Conservation (phyloP, 495 filamentous ascomycete genomes). For the Aspergillus diversus region DNA sequence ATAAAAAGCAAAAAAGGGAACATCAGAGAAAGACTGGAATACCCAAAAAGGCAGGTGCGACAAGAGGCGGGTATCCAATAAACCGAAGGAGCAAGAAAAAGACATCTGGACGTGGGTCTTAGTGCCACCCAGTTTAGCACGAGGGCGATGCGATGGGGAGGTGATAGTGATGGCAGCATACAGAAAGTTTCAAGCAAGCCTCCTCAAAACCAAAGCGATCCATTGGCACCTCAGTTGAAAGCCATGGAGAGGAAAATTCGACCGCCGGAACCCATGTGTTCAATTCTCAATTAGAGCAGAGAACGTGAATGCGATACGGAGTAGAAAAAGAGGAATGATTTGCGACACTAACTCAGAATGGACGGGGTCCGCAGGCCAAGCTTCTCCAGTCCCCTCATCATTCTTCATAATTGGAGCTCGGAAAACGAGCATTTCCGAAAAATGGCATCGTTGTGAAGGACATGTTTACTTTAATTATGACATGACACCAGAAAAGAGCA, state of each 20-base stretch:
- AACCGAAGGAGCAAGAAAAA: not conserved
- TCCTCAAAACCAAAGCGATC: too few relatives aligned
- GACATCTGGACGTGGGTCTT: slow-evolving; percentile 2
- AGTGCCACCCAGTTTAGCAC: not conserved
- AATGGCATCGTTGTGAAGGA: not conserved
- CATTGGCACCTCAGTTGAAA: not conserved
- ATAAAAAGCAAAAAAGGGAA: not conserved
- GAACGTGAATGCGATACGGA: not conserved
- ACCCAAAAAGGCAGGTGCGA: slow-evolving; percentile 20
- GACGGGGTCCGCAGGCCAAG: not conserved
- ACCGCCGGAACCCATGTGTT: too few relatives aligned
- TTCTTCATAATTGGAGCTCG: not conserved
- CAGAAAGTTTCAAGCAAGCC: too few relatives aligned
- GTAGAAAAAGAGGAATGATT: slow-evolving; percentile 9
- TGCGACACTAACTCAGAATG: slow-evolving; percentile 4
- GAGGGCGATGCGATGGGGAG: not conserved
- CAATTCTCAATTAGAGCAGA: not conserved
- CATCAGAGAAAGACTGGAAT: slow-evolving; percentile 9
- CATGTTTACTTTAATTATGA: too few relatives aligned
- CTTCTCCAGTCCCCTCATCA: slow-evolving; percentile 2
- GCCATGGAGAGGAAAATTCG: not conserved
- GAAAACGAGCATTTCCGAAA: not conserved
- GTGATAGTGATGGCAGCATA: not conserved
- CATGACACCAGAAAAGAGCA: too few relatives aligned
- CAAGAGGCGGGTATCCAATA: not conserved